Conservation (phyloP, 2,329 filamentous ascomycete genomes). For the Diaporthe vexans region DNA sequence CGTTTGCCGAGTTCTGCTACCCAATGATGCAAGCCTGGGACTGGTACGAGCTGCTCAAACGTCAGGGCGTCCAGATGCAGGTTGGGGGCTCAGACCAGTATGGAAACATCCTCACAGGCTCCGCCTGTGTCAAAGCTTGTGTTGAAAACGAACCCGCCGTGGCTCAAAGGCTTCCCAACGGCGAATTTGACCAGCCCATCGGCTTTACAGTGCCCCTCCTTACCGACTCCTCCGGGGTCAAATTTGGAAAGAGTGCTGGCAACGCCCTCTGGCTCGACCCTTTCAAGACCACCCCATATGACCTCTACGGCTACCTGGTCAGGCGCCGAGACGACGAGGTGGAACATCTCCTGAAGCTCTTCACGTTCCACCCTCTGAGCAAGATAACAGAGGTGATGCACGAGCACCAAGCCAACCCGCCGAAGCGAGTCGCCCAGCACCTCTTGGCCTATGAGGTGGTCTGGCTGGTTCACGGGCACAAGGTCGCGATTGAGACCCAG, state of each 20-base stretch:
- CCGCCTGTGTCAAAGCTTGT: slow-evolving; percentile 86
- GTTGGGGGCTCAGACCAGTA: slow-evolving; percentile 97
- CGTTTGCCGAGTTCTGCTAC: slow-evolving; percentile 92
- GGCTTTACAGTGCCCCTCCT: slow-evolving; percentile 93
- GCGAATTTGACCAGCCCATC: slow-evolving; percentile 71
- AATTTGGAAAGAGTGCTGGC: slow-evolving; percentile 94
- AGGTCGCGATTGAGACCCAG: slow-evolving; percentile 74
- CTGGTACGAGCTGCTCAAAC: slow-evolving; percentile 87
- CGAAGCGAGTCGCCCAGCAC: slow-evolving; percentile 85
- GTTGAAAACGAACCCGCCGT: slow-evolving; percentile 69
- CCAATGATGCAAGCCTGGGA: slow-evolving; percentile 96
- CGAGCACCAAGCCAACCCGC: slow-evolving; percentile 76
- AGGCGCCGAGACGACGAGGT: slow-evolving; percentile 86
- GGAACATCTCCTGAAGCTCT: slow-evolving; percentile 84
- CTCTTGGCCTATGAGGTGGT: slow-evolving; percentile 86
- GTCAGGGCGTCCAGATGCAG: slow-evolving; percentile 81
- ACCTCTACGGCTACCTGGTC: slow-evolving; percentile 93
- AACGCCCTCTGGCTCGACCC: slow-evolving; percentile 95
- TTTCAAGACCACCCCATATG: slow-evolving; percentile 84
- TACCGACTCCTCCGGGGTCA: slow-evolving; percentile 86
- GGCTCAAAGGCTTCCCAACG: slow-evolving; percentile 54
- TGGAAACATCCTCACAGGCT: slow-evolving; percentile 93
- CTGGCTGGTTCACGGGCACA: slow-evolving; percentile 80
- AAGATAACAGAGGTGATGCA: slow-evolving; percentile 78
- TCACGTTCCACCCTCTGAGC: slow-evolving; percentile 85